phyloP scores from a whole-genome alignment of 2,329 filamentous ascomycete species.

The Colletotrichum sp. region DNA sequence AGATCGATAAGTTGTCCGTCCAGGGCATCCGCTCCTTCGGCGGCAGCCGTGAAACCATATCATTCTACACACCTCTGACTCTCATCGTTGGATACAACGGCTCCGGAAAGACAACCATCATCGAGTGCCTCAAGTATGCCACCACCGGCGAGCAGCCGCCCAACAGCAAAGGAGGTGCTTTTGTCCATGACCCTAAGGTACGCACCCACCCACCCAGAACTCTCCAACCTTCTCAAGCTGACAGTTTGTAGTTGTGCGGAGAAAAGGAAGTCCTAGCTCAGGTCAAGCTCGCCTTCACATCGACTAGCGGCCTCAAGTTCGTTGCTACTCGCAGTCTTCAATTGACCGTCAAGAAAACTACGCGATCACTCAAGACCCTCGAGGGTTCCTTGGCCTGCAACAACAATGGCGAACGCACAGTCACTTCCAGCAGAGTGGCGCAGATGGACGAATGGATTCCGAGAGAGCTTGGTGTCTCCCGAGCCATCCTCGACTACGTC shows the following conservation, averaged over 20 bases:
- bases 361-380: slow-evolving; percentile 79
- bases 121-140: slow-evolving; percentile 97
- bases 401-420: slow-evolving; percentile 79
- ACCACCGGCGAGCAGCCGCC: slow-evolving; percentile 93
- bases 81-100: slow-evolving; percentile 98
- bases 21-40: slow-evolving; percentile 86
- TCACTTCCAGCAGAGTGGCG: slow-evolving; percentile 79
- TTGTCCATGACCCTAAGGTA: slow-evolving; percentile 96
- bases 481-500: slow-evolving; percentile 89
- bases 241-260: slow-evolving; percentile 64
- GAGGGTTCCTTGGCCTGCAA: slow-evolving; percentile 80
- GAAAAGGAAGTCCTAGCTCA: slow-evolving; percentile 91
- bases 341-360: slow-evolving; percentile 83
- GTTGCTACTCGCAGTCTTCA: slow-evolving; percentile 85
- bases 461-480: slow-evolving; percentile 85
- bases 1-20: slow-evolving; percentile 89
- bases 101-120: slow-evolving; percentile 98
- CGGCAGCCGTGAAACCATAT: slow-evolving; percentile 73
- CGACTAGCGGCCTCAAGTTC: slow-evolving; percentile 78
- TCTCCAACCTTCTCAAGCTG: not conserved
- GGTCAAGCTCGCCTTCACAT: slow-evolving; percentile 87
- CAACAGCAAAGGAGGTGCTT: slow-evolving; percentile 88
- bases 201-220: not conserved
- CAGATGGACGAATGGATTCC: slow-evolving; percentile 88
- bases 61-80: slow-evolving; percentile 89